Evolutionary conservation across 1,139 yeast genomes (phyloP), one percentile per base, ranked within the genome.

Genomic region (Eremothecium cymbalariae): DNA sequence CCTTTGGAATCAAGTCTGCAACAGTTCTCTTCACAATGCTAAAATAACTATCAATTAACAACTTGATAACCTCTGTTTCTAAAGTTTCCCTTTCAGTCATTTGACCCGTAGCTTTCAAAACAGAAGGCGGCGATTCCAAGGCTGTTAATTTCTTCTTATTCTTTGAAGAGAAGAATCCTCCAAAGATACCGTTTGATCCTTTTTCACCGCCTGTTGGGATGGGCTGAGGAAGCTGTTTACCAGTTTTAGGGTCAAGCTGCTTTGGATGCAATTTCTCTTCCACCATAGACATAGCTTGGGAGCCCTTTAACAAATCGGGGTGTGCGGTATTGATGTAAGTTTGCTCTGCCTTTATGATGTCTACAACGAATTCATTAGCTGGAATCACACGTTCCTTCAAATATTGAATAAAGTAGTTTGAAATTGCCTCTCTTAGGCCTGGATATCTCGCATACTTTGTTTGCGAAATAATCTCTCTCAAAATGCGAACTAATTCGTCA

Each of bases 41-140:
- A 65, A 78, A 90, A 63, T 90, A 90, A 19, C 96, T 85, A 35
- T 80, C 75, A 49, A 90, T 90, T 55, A 90, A 71, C 47, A 90
- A 70, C 66, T 90, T 90, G 57, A 90, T 90, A 26, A 90, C 97
- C 55, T 90, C 98, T 0, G 97, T 90, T 62, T 90, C 98, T 76
- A 84, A 81, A 22, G 88, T 76, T 64, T 90, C 98, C 50, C 96
- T 78, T 58, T 90, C 98, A 16, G 94, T 75, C 84, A 90, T 79
- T 39, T 83, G 77, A 28, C 97, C 97, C 16, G 94, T 77, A 5
- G 98, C 98, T 60, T 90, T 82, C 57, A 90, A 74, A 9, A 86
- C 88, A 25, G 94, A 77, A 28, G 98, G 98, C 32, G 98, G 98
- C 2, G 95, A 88, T 60, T 90, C 98, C 94, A 90, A 84, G 19